Base-by-base conservation (phyloP, 164 flowering plant species). In the Chimonanthus salicifolius region DNA sequence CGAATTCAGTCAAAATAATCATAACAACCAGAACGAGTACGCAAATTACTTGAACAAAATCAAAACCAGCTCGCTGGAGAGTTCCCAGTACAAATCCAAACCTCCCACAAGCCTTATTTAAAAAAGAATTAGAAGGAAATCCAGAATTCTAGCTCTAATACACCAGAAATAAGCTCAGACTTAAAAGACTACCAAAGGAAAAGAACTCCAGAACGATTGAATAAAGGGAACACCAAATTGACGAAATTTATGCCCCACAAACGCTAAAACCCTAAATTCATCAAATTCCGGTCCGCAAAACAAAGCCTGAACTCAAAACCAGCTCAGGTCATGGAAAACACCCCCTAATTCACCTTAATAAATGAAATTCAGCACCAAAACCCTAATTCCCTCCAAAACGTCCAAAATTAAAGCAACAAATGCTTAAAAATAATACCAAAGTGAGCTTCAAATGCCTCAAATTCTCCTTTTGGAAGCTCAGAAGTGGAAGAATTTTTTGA, bases 11-110 rank as follows among this genome's bases (percentile, higher is more conserved):
- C 68, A 44, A 66, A 66, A 46, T 7, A 66, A 45, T 63, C 66
- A 13, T 8, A 58, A 63, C 66, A 63, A 4, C 13, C 11, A 46
- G 3, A 64, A 64, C 44, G 7, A 11, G 10, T 20, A 10, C 3
- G 45, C 13, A 66, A 66, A 46, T 66, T 66, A 66, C 68, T 49
- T 66, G 68, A 66, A 66, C 5, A 44, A 63, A 66, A 66, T 10
- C n/a, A 66, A 66, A 44, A 33, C 47, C 68, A 4, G 46, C n/a
- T 45, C 48, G 16, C 47, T 44, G 68, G 48, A 45, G 68, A 45
- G 10, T 66, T 48, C 60, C 5, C 60, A 54, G 15, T 10, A 54
- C 15, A 54, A 33, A 54, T 54, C 60, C 60, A 54, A 54, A 10
- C 16, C 60, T n/a, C 60, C 51, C 60, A 0, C 60, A 54, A 54